Percentiles rank a stretch among this genome's conserved stretches.
Conservation (phyloP, 176 grass and related monocot species). For the Lolium perenne region DNA sequence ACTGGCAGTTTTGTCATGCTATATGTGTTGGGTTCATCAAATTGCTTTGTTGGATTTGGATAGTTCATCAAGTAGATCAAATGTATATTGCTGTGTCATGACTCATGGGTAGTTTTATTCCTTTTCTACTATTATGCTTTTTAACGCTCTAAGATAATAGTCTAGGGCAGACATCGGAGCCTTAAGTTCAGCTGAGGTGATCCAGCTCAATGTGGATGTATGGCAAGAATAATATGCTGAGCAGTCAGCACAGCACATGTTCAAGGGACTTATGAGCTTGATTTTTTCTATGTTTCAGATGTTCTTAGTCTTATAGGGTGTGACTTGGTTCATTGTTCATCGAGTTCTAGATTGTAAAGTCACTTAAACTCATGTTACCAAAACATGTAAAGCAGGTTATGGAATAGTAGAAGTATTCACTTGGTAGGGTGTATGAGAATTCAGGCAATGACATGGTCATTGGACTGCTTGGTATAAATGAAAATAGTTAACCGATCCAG, state of each 20-base stretch:
- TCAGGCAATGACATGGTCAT: background rate
- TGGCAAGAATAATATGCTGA: background rate
- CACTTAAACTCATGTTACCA: background rate
- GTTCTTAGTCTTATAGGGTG: background rate
- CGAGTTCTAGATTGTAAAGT: constrained; percentile 13
- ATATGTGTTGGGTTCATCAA: background rate
- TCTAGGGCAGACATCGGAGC: background rate
- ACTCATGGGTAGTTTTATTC: background rate
- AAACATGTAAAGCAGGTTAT: background rate
- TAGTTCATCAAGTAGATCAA: constrained; percentile 15
- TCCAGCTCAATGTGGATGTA: background rate
- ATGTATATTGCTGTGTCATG: background rate
- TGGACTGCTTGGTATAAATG: constrained; percentile 1
- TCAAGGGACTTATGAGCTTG: background rate
- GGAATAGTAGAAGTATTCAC: background rate
- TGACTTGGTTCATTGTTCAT: background rate
- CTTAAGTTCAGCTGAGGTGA: background rate
- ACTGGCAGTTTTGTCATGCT: background rate
- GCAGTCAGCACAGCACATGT: background rate
- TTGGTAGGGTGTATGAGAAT: background rate
- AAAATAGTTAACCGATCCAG: background rate
- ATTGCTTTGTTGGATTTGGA: background rate
- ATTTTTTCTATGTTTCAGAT: background rate
- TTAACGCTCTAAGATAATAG: background rate
- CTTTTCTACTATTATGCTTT: background rate